Evolutionary conservation across 2,329 filamentous ascomycete genomes (phyloP), one percentile per base, ranked within the genome.

Genomic region (Penicillium sp.): DNA sequence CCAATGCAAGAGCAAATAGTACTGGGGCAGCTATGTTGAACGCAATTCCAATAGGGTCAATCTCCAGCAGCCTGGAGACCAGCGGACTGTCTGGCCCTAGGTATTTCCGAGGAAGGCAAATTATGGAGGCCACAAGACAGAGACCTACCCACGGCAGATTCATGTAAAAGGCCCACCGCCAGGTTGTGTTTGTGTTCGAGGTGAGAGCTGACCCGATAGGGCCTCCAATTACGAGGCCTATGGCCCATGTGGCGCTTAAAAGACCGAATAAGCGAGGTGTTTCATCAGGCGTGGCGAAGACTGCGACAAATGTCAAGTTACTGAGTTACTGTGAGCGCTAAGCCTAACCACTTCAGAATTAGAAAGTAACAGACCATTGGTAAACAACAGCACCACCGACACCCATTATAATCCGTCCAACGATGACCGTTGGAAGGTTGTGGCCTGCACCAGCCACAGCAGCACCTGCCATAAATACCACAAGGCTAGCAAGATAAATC

Each of bases 1-100:
- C 26, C 39, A 83, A 80, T 48, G 72, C 72, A 53, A 83, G 72
- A 8, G 75, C 79, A 66, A 28, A 28, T 10, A 28, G 26, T 28
- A 84, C 36, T 8, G 48, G 42, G 2, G 18, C 28, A 5, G 33
- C 36, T 16, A 49, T 42, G 39, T 49, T 49, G 19, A 56, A 42
- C 2, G 16, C 50, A n/a, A 53, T 46, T 18, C 50, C 49, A 10
- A 56, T 28, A 10, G 50, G 50, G n/a, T 56, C 49, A 18, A 56
- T 49, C 14, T 26, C 18, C 1, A 31, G 6, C 26, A 53, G 14
- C 13, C 48, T 36, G 4, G 36, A 19, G 4, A 18, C 9, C 31
- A 52, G n/a, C 1, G 54, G 31, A 23, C 23, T 34, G 31, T 50
- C 26, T 5, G 54, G 50, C 18, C 45, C 46, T n/a, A 56, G 21